A percentile compares a stretch with the other conserved stretches of the same genome.
Evolutionary conservation across 768 basidiomycete species (phyloP).

Genomic region (Goffeauzyma gilvescens): DNA sequence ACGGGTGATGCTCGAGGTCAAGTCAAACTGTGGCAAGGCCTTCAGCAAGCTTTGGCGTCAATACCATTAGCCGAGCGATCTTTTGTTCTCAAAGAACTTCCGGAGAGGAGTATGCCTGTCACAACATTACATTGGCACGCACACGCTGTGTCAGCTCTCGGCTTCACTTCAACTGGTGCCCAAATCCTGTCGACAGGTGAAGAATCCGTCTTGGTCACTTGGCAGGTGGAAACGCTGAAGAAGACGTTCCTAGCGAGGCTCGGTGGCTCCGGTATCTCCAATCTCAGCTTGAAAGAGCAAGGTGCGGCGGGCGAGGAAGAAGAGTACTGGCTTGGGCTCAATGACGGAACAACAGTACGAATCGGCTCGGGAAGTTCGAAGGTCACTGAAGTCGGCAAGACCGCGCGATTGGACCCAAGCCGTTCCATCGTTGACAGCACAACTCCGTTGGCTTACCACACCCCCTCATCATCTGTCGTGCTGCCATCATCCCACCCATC

Average conservation of each 20-base stretch:
- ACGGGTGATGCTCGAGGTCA: slow-evolving; percentile 74
- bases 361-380: slow-evolving; percentile 53
- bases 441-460: slow-evolving; percentile 59
- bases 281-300: slow-evolving; percentile 32
- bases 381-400: slow-evolving; percentile 36
- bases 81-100: too few species aligned
- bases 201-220: slow-evolving; percentile 87
- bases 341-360: slow-evolving; percentile 62
- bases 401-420: slow-evolving; percentile 42
- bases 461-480: slow-evolving; percentile 52
- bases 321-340: slow-evolving; percentile 66
- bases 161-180: slow-evolving; percentile 76
- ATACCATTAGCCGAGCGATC: too few species aligned
- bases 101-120: slow-evolving; percentile 54
- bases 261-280: slow-evolving; percentile 48
- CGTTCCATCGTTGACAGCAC: slow-evolving; percentile 8
- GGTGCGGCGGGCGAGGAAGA: slow-evolving; percentile 41
- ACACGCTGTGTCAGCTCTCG: slow-evolving; percentile 67
- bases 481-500: slow-evolving; percentile 88
- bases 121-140: slow-evolving; percentile 91
- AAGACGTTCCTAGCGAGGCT: slow-evolving; percentile 83
- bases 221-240: slow-evolving; percentile 76
- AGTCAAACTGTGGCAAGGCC: slow-evolving; percentile 82
- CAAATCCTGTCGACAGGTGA: slow-evolving; percentile 87
- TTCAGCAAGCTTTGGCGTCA: slow-evolving; percentile 43